phyloP scores from a whole-genome alignment of 73 alveolate genomes.

The Blepharisma japonicum region DNA sequence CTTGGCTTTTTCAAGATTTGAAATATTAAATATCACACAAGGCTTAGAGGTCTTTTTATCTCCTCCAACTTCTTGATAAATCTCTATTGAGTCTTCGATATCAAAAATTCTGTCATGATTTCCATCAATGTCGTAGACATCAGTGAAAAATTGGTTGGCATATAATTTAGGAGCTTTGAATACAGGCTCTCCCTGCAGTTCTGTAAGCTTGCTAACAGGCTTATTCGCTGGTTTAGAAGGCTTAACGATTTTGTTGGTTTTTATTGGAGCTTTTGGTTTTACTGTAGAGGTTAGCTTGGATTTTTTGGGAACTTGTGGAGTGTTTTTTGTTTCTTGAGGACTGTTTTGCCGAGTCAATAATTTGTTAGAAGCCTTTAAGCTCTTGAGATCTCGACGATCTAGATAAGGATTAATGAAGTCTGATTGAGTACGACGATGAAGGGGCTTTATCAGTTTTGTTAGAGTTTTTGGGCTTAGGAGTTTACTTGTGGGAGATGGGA shows the following conservation, averaged over 20 bases:
- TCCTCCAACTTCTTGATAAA: background rate
- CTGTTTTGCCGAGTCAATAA: background rate
- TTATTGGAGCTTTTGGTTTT: too few relatives aligned
- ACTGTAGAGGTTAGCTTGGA: too few relatives aligned
- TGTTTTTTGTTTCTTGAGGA: background rate
- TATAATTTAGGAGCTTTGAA: background rate
- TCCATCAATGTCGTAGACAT: slow-evolving; percentile 16
- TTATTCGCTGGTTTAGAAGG: background rate
- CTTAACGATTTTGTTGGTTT: too few relatives aligned
- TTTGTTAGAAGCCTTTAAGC: background rate
- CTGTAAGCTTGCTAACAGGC: background rate
- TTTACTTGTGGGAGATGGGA: too few relatives aligned
- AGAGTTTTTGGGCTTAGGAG: too few relatives aligned
- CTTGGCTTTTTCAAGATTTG: too few relatives aligned
- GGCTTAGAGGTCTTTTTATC: too few relatives aligned
- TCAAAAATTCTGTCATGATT: slow-evolving; percentile 16
- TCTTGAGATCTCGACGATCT: background rate
- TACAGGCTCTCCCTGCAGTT: background rate
- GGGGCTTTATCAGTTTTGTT: too few relatives aligned
- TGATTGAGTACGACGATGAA: background rate
- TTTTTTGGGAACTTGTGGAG: too few relatives aligned
- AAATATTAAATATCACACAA: too few relatives aligned
- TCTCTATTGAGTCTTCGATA: background rate
- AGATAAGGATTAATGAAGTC: background rate
- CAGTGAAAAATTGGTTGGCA: slow-evolving; percentile 9